Evolutionary conservation across 192 early-diverging fungal species (phyloP).

Genomic region (Backusella liffmaniae): DNA sequence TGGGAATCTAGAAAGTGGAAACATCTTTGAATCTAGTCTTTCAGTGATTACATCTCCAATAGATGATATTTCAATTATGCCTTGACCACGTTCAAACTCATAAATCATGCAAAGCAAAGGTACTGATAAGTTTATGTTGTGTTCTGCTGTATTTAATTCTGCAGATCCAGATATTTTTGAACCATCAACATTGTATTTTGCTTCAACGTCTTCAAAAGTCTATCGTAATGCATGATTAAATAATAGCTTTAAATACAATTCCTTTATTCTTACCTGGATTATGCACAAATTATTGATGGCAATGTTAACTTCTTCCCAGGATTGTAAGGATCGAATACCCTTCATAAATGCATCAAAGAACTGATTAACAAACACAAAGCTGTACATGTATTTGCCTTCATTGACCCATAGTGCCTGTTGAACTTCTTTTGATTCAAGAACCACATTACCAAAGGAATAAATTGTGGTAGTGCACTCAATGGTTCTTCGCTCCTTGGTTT

Average conservation of each 20-base stretch:
- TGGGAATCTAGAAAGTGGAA: constrained; percentile 11
- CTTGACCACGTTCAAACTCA: constrained; percentile 50
- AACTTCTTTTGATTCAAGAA: constrained; percentile 46
- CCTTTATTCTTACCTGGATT: constrained; percentile 36
- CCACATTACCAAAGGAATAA: constrained; percentile 47
- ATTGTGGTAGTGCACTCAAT: constrained; percentile 44
- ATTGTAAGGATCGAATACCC: constrained; percentile 39
- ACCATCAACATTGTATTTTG: constrained; percentile 11
- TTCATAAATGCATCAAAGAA: constrained; percentile 53
- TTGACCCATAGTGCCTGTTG: constrained; percentile 37
- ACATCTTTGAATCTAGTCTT: constrained; percentile 6
- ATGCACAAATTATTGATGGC: constrained; percentile 46
- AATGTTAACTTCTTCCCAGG: constrained; percentile 43
- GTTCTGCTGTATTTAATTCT: neutral
- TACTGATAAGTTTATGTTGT: neutral
- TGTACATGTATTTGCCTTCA: constrained; percentile 37
- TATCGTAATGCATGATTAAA: neutral
- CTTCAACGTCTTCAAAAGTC: constrained; percentile 28
- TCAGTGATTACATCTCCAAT: constrained; percentile 26
- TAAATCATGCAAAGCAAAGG: constrained; percentile 43
- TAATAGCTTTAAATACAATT: neutral
- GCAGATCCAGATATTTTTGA: neutral
- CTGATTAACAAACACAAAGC: constrained; percentile 50
- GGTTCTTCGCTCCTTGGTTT: constrained; percentile 32
- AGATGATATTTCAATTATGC: constrained; percentile 44